These are phyloP conservation scores for Omphalea diandra DNA, from an alignment of 441 rosid species.

Conservation along the genomic window DNA sequence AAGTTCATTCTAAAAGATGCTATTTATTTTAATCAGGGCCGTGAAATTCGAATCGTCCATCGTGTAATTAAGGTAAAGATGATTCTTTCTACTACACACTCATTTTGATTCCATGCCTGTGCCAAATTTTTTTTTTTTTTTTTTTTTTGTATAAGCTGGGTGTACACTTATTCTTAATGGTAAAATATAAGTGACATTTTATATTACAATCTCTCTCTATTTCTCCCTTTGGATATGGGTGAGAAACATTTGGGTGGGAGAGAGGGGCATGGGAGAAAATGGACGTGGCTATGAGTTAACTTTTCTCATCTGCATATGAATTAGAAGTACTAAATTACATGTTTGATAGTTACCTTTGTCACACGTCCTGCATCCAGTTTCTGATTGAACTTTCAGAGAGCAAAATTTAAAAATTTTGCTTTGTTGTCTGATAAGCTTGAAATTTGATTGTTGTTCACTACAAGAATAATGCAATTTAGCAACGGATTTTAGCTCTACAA, in stretches of 20 bases:
- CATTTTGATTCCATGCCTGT: not conserved
- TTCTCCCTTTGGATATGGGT: too few species aligned
- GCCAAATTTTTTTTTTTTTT: too few species aligned
- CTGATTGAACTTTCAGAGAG: not conserved
- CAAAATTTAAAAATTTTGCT: not conserved
- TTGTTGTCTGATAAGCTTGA: not conserved
- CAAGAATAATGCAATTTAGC: too few species aligned
- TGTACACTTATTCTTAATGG: not conserved
- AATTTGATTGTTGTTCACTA: slow-evolving; percentile 23
- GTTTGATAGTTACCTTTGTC: not conserved
- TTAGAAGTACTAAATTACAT: not conserved
- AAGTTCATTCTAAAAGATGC: slow-evolving; percentile 16
- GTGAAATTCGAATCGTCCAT: slow-evolving; percentile 96
- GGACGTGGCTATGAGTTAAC: too few species aligned
- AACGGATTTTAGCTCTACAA: slow-evolving; percentile 99
- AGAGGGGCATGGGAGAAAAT: not conserved
- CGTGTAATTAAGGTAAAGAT: slow-evolving; percentile 92
- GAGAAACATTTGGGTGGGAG: too few species aligned
- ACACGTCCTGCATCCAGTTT: not conserved
- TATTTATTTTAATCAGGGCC: slow-evolving; percentile 51
- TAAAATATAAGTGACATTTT: not conserved
- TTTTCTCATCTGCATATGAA: not conserved
- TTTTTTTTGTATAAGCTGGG: not conserved
- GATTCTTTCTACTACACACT: not conserved
- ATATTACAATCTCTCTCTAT: not conserved